Evolutionary conservation across 345 rosid genomes (phyloP).

Genomic region (Isatis tinctoria): DNA sequence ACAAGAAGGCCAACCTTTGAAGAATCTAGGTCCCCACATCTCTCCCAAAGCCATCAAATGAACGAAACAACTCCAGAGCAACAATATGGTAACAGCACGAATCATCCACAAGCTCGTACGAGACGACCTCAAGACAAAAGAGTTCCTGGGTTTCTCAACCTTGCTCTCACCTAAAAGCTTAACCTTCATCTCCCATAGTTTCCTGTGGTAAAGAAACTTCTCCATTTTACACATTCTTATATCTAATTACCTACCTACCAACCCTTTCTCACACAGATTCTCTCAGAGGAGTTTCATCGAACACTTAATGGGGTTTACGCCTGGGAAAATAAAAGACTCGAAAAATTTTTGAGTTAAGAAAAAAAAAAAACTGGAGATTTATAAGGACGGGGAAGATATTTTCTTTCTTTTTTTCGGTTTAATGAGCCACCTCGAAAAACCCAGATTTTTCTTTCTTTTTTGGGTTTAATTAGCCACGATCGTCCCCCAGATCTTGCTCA

Average conservation of each 20-base stretch:
- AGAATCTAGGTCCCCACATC: constrained; percentile 79
- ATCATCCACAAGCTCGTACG: constrained; percentile 70
- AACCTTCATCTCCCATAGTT: constrained; percentile 52
- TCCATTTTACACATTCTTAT: constrained; percentile 41
- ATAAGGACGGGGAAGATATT: background rate
- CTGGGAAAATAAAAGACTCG: too few relatives aligned
- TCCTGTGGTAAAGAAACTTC: constrained; percentile 41
- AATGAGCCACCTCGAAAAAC: constrained; percentile 16
- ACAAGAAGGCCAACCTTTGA: constrained; percentile 89
- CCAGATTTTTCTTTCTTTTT: background rate
- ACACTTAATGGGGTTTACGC: background rate
- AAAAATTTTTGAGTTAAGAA: too few relatives aligned
- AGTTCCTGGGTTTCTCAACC: constrained; percentile 47
- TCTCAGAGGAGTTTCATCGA: constrained; percentile 28
- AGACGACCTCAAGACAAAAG: constrained; percentile 65
- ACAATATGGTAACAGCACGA: constrained; percentile 52
- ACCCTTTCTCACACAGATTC: background rate
- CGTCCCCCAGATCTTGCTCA: constrained; percentile 23
- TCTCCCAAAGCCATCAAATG: constrained; percentile 76
- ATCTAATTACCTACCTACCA: background rate
- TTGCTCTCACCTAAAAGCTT: constrained; percentile 53
- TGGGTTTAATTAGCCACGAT: constrained; percentile 3
- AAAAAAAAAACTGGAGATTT: background rate
- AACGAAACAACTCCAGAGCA: constrained; percentile 76
- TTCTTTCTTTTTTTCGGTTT: too few relatives aligned